Conservation (phyloP, 1,139 yeast genomes). For the Blastobotrys illinoisensis region DNA sequence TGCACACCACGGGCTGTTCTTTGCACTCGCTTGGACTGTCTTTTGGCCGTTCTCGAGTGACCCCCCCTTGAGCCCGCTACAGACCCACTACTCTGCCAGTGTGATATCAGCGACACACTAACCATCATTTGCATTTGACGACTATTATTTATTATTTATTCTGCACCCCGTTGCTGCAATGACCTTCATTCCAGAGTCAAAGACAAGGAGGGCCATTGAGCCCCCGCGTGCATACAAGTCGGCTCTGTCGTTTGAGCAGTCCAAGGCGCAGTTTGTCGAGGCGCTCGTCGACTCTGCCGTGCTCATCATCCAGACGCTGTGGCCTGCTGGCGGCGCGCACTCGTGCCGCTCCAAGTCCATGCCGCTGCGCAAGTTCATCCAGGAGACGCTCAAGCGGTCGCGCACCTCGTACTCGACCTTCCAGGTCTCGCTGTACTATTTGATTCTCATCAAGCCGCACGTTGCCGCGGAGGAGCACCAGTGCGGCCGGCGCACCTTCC, state of each 20-base stretch:
- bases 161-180: background rate
- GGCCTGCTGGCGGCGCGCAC: slow-evolving; percentile 25
- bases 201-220: slow-evolving; percentile 2
- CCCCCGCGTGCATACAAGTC: background rate
- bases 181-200: background rate
- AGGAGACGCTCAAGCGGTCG: slow-evolving; percentile 64
- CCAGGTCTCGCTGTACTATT: slow-evolving; percentile 61
- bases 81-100: too few species aligned
- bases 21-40: background rate
- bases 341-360: slow-evolving; percentile 20
- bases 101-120: background rate
- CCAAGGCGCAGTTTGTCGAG: slow-evolving; percentile 26
- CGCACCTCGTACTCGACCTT: slow-evolving; percentile 60
- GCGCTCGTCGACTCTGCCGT: slow-evolving; percentile 35
- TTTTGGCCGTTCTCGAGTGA: background rate
- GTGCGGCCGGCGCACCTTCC: slow-evolving; percentile 62
- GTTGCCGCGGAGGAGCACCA: slow-evolving; percentile 15
- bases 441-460: slow-evolving; percentile 42
- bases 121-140: background rate
- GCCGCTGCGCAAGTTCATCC: slow-evolving; percentile 43
- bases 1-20: background rate
- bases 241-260: slow-evolving; percentile 5
- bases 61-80: too few species aligned
- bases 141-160: background rate
- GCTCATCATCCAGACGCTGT: slow-evolving; percentile 32